phyloP scores from a whole-genome alignment of 805 yeast genomes.

The Candida boidinii region DNA sequence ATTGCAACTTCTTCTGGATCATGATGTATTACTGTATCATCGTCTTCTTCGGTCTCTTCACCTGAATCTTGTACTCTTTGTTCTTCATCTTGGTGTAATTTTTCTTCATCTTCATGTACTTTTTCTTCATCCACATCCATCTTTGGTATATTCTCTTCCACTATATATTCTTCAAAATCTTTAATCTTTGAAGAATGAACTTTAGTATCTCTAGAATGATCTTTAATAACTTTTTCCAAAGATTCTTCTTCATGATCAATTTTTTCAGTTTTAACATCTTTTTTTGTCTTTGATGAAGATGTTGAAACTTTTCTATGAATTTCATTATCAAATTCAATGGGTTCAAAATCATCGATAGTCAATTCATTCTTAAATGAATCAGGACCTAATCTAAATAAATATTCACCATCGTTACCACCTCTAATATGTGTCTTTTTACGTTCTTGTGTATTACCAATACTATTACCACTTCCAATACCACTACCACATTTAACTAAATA shows the following conservation, averaged over 20 bases:
- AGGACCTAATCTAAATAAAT: slow-evolving; percentile 18
- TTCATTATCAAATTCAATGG: not conserved
- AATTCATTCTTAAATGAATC: slow-evolving; percentile 6
- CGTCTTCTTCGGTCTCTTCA: slow-evolving; percentile 4
- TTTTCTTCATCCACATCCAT: slow-evolving; percentile 7
- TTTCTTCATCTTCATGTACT: not conserved
- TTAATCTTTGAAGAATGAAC: not conserved
- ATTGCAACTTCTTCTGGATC: no score
- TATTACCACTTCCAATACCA: no score
- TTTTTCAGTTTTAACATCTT: not conserved
- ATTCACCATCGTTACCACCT: slow-evolving; percentile 17
- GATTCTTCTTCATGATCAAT: slow-evolving; percentile 1
- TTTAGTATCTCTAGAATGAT: not conserved
- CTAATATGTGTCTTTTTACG: no score
- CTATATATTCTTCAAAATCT: slow-evolving; percentile 21
- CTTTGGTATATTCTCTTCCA: slow-evolving; percentile 2
- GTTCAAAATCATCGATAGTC: slow-evolving; percentile 2
- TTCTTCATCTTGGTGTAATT: not conserved
- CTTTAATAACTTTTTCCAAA: slow-evolving; percentile 1
- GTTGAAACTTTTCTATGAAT: not conserved
- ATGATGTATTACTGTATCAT: no score
- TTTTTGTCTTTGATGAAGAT: not conserved
- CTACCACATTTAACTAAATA: slow-evolving; percentile 39
- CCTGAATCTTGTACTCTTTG: slow-evolving; percentile 1
- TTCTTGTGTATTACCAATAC: no score